Evolutionary conservation across 495 filamentous ascomycete genomes (phyloP).

Genomic region (Sordaria brevicollis): DNA sequence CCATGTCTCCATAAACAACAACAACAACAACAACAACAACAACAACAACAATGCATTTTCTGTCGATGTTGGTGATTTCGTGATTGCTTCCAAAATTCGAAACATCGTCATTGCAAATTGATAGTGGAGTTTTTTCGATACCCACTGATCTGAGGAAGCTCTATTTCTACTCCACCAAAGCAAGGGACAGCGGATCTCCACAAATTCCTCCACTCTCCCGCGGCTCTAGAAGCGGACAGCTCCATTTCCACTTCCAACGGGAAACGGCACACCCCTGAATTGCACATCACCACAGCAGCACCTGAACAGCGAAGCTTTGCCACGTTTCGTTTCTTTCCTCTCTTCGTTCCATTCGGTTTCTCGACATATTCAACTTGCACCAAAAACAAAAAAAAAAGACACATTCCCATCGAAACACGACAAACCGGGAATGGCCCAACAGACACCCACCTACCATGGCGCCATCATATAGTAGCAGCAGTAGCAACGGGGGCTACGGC

Average conservation of each 20-base stretch:
- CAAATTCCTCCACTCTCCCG: background rate
- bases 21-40: background rate
- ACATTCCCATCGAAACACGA: background rate
- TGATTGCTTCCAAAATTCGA: background rate
- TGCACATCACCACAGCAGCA: background rate
- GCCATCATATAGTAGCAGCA: conserved; percentile 10
- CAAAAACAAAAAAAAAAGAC: background rate
- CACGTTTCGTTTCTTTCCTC: background rate
- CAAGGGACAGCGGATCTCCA: background rate
- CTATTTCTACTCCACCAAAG: background rate
- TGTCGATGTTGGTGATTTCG: background rate
- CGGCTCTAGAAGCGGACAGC: background rate
- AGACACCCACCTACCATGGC: conserved; percentile 11
- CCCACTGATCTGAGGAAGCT: background rate
- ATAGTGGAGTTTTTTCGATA: background rate
- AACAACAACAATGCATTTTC: background rate
- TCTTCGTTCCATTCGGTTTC: background rate
- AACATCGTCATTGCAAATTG: background rate
- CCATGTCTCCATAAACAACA: background rate
- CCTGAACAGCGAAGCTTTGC: background rate
- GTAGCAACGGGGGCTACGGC: conserved; percentile 6
- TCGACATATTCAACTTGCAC: background rate
- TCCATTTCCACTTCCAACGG: background rate
- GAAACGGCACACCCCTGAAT: background rate
- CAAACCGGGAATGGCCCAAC: conserved; percentile 15